phyloP scores from a whole-genome alignment of 306 rosid species.

The Vachellia pachyceras region DNA sequence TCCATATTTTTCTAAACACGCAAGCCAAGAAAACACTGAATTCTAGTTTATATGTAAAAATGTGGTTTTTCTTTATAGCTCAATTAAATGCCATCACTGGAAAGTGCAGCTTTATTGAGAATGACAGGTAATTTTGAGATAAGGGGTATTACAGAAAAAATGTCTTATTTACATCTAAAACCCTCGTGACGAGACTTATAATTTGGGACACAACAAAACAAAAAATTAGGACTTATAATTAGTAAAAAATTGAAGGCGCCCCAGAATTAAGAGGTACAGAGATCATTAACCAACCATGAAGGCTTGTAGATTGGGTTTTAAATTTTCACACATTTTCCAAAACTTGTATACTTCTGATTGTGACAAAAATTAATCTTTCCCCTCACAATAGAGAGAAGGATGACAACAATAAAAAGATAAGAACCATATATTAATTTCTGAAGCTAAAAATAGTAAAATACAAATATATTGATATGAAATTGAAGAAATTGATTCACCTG shows the following conservation, averaged over 20 bases:
- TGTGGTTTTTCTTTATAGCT: too few relatives aligned
- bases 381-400: neutral
- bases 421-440: constrained; percentile 15
- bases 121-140: neutral
- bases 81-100: neutral
- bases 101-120: neutral
- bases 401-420: neutral
- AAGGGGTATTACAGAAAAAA: neutral
- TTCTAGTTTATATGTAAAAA: too few relatives aligned
- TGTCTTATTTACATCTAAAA: neutral
- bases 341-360: constrained; percentile 9
- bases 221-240: neutral
- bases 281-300: neutral
- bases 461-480: constrained; percentile 12
- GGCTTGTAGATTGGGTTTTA: neutral
- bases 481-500: constrained; percentile 60
- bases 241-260: neutral
- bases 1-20: too few relatives aligned
- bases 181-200: neutral
- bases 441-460: constrained; percentile 26
- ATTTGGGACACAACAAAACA: neutral
- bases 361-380: neutral
- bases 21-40: too few relatives aligned
- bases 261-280: neutral
- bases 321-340: neutral